Conservation (phyloP, 208 protist species). For the Naegleria lovaniensis region DNA sequence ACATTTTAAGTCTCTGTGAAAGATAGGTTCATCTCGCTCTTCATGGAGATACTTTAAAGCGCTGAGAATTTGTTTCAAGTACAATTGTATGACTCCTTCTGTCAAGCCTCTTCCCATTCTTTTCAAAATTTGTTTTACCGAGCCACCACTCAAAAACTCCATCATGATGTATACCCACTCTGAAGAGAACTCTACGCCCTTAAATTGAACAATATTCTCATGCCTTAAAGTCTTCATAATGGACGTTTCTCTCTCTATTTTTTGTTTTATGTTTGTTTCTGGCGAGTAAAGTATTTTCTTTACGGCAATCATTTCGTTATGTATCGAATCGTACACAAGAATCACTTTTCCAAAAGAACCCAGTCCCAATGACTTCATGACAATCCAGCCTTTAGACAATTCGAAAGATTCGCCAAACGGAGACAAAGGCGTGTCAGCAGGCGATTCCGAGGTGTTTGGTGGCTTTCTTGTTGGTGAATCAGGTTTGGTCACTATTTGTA, state of each 20-base stretch:
- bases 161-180: background rate
- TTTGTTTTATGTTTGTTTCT: background rate
- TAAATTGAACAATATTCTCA: slow-evolving; percentile 49
- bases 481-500: background rate
- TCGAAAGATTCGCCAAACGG: background rate
- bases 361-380: background rate
- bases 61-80: background rate
- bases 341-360: background rate
- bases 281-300: background rate
- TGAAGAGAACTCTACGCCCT: slow-evolving; percentile 34
- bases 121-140: background rate
- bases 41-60: background rate
- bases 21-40: background rate
- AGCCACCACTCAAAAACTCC: background rate
- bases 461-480: background rate
- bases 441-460: background rate
- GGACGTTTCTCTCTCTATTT: slow-evolving; percentile 33
- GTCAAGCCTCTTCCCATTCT: background rate
- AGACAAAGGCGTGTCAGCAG: background rate
- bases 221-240: slow-evolving; percentile 42
- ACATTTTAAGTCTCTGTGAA: background rate
- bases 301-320: background rate
- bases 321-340: background rate
- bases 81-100: background rate
- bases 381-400: background rate